Percentiles rank a stretch among this genome's conserved stretches.
phyloP scores from a whole-genome alignment of 2,329 filamentous ascomycete species.

The Penicillium thymicola region DNA sequence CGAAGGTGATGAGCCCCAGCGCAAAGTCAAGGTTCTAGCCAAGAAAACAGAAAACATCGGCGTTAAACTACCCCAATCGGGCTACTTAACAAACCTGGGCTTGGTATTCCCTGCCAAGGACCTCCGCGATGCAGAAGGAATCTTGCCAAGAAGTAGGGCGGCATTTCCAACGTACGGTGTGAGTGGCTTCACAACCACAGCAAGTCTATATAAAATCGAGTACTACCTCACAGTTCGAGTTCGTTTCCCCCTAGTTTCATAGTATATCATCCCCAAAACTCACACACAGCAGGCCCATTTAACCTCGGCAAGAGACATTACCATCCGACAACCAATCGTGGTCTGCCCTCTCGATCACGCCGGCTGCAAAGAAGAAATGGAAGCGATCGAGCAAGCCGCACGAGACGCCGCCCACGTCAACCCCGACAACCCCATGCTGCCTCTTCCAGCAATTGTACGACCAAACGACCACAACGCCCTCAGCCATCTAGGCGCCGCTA shows the following conservation, averaged over 20 bases:
- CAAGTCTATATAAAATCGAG: conserved; percentile 95
- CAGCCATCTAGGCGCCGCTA: conserved; percentile 58
- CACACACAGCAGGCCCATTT: conserved; percentile 67
- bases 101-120: conserved; percentile 90
- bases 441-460: conserved; percentile 75
- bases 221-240: conserved; percentile 96
- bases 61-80: conserved; percentile 81
- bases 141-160: conserved; percentile 78
- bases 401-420: conserved; percentile 88
- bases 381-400: conserved; percentile 92
- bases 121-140: conserved; percentile 78
- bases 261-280: conserved; percentile 15
- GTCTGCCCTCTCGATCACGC: conserved; percentile 95
- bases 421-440: conserved; percentile 88
- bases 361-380: conserved; percentile 97
- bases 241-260: conserved; percentile 1
- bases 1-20: conserved; percentile 89
- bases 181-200: conserved; percentile 87
- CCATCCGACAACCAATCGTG: conserved; percentile 85
- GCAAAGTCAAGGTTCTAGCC: conserved; percentile 81
- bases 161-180: conserved; percentile 88
- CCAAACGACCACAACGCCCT: conserved; percentile 68
- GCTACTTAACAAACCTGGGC: conserved; percentile 89
- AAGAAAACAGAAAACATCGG: conserved; percentile 80
- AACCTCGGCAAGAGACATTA: conserved; percentile 82